phyloP scores from a whole-genome alignment of 345 rosid genomes.

The Rhodomyrtus tomentosa region DNA sequence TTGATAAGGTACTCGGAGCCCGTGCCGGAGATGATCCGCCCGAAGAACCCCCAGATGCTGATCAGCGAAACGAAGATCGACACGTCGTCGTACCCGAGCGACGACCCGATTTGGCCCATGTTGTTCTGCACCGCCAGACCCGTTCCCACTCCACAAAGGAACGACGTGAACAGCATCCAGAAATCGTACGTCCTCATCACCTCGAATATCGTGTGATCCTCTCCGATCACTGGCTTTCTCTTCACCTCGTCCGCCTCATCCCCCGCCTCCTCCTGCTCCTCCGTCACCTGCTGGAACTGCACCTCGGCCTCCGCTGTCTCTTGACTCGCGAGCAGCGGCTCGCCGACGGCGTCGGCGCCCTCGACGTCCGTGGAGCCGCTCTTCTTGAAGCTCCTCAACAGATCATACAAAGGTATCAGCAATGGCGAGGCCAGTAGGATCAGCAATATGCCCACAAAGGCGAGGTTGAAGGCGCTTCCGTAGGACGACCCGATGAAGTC shows the following conservation, averaged over 20 bases:
- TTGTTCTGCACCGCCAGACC: slow-evolving; percentile 87
- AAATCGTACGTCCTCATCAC: slow-evolving; percentile 60
- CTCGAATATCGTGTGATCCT: slow-evolving; percentile 74
- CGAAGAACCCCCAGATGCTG: slow-evolving; percentile 93
- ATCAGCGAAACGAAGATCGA: slow-evolving; percentile 76
- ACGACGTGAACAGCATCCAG: slow-evolving; percentile 76
- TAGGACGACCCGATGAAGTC: slow-evolving; percentile 39
- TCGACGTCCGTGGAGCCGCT: background rate
- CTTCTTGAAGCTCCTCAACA: slow-evolving; percentile 20
- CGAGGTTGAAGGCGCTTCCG: slow-evolving; percentile 17
- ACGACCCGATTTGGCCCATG: slow-evolving; percentile 84
- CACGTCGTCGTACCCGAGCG: slow-evolving; percentile 81
- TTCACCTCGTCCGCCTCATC: slow-evolving; percentile 6
- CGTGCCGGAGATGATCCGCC: slow-evolving; percentile 71
- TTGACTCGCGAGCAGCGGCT: slow-evolving; percentile 32
- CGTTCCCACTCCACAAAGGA: slow-evolving; percentile 83
- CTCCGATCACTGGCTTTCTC: slow-evolving; percentile 54
- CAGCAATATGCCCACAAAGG: slow-evolving; percentile 37
- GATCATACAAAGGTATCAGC: slow-evolving; percentile 39
- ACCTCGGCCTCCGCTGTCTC: background rate
- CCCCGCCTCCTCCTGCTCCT: slow-evolving; percentile 1
- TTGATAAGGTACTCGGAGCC: slow-evolving; percentile 69
- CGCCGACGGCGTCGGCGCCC: slow-evolving; percentile 23
- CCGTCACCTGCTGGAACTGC: background rate
- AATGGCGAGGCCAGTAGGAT: slow-evolving; percentile 55